Evolutionary conservation across 2,329 filamentous ascomycete genomes (phyloP).

Genomic region (Thermomyces lanuginosus): DNA sequence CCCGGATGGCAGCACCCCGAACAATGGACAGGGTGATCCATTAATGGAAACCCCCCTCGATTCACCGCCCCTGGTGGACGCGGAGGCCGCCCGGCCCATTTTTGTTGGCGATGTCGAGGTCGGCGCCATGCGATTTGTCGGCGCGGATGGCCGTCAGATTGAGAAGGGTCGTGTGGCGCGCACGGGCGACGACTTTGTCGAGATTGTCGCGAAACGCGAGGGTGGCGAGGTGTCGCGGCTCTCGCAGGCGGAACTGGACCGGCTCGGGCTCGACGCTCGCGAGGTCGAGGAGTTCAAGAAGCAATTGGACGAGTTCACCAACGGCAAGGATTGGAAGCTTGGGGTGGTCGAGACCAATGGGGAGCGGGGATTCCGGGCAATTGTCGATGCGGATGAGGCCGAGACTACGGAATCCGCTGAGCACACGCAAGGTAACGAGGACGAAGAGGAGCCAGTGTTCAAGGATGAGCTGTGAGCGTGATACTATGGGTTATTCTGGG

Average conservation of each 20-base stretch:
- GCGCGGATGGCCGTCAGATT: conserved; percentile 38
- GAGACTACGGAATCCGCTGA: conserved; percentile 25
- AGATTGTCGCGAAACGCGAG: conserved; percentile 38
- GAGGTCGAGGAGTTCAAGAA: conserved; percentile 53
- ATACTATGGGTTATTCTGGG: no score
- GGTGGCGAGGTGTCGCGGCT: conserved; percentile 47
- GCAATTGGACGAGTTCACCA: conserved; percentile 51
- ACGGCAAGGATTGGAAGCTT: conserved; percentile 60
- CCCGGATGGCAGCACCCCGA: no score
- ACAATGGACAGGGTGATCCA: no score
- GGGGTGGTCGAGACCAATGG: conserved; percentile 58
- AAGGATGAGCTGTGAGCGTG: no score
- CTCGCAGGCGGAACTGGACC: conserved; percentile 50
- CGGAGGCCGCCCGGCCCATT: conserved; percentile 21
- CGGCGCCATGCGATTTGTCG: conserved; percentile 40
- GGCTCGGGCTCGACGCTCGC: conserved; percentile 48
- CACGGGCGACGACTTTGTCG: conserved; percentile 32
- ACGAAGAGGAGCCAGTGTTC: conserved; percentile 1
- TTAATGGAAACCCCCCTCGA: conserved; percentile 29
- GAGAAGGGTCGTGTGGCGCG: conserved; percentile 41
- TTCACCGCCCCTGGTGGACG: conserved; percentile 18
- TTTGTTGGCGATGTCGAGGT: conserved; percentile 45
- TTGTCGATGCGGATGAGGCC: conserved; percentile 45
- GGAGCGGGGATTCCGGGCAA: conserved; percentile 50
- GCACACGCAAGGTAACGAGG: no score